A percentile compares a stretch with the other conserved stretches of the same genome.
These are phyloP conservation scores for Mangifera indica DNA, from an alignment of 345 rosid species.

Conservation along the genomic window DNA sequence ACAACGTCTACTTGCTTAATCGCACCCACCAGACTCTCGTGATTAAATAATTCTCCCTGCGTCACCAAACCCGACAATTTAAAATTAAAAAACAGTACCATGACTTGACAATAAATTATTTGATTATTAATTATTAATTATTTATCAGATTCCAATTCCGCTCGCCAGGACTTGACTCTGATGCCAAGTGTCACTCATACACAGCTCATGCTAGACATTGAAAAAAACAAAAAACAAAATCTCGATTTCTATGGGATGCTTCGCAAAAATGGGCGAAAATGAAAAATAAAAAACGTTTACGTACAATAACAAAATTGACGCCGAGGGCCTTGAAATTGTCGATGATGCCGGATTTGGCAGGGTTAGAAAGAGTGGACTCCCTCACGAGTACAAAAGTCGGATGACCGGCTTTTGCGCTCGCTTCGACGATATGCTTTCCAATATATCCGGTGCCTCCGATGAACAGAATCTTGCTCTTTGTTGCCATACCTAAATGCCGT, in stretches of 20 bases:
- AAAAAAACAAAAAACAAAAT: no score
- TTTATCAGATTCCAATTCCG: no score
- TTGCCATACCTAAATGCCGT: neutral
- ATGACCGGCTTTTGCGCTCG: slow-evolving; percentile 6
- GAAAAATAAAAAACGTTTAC: neutral
- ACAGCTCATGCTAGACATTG: no score
- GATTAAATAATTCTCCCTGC: slow-evolving; percentile 54
- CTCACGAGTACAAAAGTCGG: slow-evolving; percentile 1
- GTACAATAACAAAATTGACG: neutral
- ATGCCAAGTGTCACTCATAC: no score
- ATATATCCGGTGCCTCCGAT: slow-evolving; percentile 9
- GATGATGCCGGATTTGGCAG: neutral
- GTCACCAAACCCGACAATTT: neutral
- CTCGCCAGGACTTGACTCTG: no score
- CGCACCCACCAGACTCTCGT: slow-evolving; percentile 48
- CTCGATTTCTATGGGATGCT: no score
- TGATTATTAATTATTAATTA: no score
- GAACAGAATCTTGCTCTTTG: neutral
- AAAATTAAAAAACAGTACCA: neutral
- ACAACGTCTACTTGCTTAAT: slow-evolving; percentile 60
- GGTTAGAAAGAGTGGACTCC: slow-evolving; percentile 8
- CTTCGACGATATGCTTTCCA: slow-evolving; percentile 7
- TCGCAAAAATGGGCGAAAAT: no score
- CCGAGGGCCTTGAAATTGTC: neutral
- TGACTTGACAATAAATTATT: no score